Percentiles rank a stretch among this genome's conserved stretches.
phyloP scores from a whole-genome alignment of 352 stramenopile species.

The Globisporangium carolinianum region DNA sequence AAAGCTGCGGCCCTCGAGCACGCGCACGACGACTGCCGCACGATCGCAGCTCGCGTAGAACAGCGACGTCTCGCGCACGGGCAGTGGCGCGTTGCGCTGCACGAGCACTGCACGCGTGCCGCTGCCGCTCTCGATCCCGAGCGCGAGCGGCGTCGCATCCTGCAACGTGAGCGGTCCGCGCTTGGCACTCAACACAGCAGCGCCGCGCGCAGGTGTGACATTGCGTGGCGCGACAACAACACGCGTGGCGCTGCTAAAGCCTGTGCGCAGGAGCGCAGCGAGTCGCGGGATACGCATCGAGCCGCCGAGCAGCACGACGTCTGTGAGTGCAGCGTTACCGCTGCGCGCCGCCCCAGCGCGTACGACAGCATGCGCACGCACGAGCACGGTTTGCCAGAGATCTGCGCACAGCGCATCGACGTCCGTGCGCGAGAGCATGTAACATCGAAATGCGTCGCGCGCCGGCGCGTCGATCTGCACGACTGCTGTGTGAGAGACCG shows the following conservation, averaged over 20 bases:
- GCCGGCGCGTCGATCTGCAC: constrained; percentile 27
- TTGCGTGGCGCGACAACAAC: neutral
- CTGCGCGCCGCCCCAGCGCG: constrained; percentile 6
- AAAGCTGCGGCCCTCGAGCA: constrained; percentile 19
- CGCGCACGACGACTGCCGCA: constrained; percentile 18
- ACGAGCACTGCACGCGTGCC: constrained; percentile 23
- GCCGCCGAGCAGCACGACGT: constrained; percentile 27
- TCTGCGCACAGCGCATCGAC: constrained; percentile 34
- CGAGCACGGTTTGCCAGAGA: constrained; percentile 18
- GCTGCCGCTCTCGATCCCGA: constrained; percentile 26
- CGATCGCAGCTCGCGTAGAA: constrained; percentile 31
- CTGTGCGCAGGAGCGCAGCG: constrained; percentile 15
- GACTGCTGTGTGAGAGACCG: constrained; percentile 18
- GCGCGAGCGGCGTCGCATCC: constrained; percentile 20
- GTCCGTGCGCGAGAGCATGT: constrained; percentile 24
- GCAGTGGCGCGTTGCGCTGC: constrained; percentile 14
- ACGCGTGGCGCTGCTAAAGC: constrained; percentile 9
- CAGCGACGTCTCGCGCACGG: constrained; percentile 17
- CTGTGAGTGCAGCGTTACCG: constrained; percentile 1
- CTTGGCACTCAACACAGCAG: constrained; percentile 12
- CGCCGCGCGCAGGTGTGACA: constrained; percentile 10
- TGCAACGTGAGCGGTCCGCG: constrained; percentile 5
- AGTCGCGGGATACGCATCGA: constrained; percentile 21
- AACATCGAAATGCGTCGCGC: constrained; percentile 15
- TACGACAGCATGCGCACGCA: constrained; percentile 3